Conservation (phyloP, 352 stramenopile genomes). For the Pythium myriotylum region DNA sequence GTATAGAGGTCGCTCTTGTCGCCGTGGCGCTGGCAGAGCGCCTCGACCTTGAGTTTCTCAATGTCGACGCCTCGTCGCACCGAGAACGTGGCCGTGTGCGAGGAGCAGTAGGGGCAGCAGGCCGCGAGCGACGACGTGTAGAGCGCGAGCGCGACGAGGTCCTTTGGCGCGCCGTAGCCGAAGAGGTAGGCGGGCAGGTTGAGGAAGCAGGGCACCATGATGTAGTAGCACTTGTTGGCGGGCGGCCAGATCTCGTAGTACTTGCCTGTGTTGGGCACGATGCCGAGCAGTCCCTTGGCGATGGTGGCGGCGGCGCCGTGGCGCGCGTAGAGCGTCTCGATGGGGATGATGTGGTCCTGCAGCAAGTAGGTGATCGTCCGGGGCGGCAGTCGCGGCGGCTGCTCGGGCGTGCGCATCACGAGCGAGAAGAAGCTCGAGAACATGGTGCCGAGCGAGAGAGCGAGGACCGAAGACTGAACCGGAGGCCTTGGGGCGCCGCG, state of each 20-base stretch:
- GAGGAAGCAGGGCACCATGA: constrained; percentile 27
- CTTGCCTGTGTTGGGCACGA: constrained; percentile 29
- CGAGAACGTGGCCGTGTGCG: constrained; percentile 25
- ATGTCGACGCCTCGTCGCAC: constrained; percentile 17
- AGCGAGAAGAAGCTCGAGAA: constrained; percentile 11
- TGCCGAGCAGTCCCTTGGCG: constrained; percentile 20
- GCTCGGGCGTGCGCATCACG: constrained; percentile 12
- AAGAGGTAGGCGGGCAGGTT: constrained; percentile 25
- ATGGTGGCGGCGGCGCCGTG: constrained; percentile 21
- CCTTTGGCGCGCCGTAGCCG: constrained; percentile 24
- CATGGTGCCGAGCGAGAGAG: background rate
- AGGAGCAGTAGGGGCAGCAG: constrained; percentile 26
- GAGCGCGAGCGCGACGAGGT: constrained; percentile 21
- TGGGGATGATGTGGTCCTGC: constrained; percentile 19
- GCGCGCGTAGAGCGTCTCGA: constrained; percentile 20
- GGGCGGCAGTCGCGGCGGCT: constrained; percentile 18
- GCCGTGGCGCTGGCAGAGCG: constrained; percentile 16
- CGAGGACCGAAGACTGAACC: background rate
- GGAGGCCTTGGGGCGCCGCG: background rate
- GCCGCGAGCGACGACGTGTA: constrained; percentile 24
- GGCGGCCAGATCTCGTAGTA: constrained; percentile 28
- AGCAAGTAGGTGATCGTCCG: constrained; percentile 23
- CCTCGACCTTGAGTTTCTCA: constrained; percentile 19
- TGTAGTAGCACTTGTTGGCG: constrained; percentile 27
- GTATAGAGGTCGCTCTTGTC: constrained; percentile 16